phyloP scores from a whole-genome alignment of 805 yeast genomes.

The Wickerhamomyces queroliae region DNA sequence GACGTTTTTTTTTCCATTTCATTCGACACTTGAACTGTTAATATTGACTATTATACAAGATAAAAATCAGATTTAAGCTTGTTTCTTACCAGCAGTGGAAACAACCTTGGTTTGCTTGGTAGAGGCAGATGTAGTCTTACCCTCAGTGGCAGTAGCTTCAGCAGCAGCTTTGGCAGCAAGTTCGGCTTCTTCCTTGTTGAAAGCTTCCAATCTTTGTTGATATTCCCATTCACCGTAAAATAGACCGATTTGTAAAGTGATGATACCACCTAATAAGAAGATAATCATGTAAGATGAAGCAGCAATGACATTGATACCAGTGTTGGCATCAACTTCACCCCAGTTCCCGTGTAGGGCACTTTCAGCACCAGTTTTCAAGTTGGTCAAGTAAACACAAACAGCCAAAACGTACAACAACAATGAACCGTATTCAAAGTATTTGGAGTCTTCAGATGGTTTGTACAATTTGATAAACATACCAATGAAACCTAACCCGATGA shows the following conservation, averaged over 20 bases:
- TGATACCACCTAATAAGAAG: conserved; percentile 67
- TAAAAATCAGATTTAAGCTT: not conserved
- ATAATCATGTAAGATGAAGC: conserved; percentile 80
- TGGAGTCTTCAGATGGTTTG: conserved; percentile 81
- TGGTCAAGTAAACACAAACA: conserved; percentile 77
- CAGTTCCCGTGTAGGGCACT: conserved; percentile 69
- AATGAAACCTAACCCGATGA: conserved; percentile 57
- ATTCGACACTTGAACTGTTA: no score
- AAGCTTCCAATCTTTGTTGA: conserved; percentile 28
- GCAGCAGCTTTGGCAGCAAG: conserved; percentile 5
- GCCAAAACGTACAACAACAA: conserved; percentile 68
- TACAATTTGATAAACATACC: conserved; percentile 76
- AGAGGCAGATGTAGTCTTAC: conserved; percentile 1
- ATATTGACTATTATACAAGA: not conserved
- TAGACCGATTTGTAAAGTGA: conserved; percentile 80
- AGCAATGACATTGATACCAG: conserved; percentile 88
- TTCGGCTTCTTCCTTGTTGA: conserved; percentile 26
- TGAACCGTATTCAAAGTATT: conserved; percentile 86
- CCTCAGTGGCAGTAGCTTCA: conserved; percentile 5
- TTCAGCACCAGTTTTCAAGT: conserved; percentile 73
- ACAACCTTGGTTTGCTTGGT: conserved; percentile 5
- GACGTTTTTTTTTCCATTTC: no score
- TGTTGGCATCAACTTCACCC: conserved; percentile 88
- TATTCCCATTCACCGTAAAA: conserved; percentile 75
- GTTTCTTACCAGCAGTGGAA: not conserved